phyloP scores from a whole-genome alignment of 73 alveolate genomes.

The Blepharisma stoltei region DNA sequence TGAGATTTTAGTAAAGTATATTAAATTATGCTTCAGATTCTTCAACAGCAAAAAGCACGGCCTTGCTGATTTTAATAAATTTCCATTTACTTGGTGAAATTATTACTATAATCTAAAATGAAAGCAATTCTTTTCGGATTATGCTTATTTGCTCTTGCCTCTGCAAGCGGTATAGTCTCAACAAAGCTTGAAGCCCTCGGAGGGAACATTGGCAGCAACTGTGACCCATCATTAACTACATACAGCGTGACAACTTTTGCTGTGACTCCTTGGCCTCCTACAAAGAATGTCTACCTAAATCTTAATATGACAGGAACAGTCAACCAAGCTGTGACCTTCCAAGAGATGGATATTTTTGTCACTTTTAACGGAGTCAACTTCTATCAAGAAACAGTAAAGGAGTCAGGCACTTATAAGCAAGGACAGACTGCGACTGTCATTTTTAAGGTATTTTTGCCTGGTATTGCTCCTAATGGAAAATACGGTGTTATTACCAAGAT shows the following conservation, averaged over 20 bases:
- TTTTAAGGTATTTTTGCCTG: not conserved
- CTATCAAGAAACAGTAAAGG: not conserved
- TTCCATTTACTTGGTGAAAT: too few relatives aligned
- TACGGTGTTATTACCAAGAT: not conserved
- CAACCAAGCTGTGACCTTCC: not conserved
- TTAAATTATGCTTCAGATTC: too few relatives aligned
- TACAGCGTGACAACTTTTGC: not conserved
- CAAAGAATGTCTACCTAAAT: not conserved
- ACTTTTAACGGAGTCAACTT: not conserved
- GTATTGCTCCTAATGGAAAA: not conserved
- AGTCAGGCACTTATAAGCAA: not conserved
- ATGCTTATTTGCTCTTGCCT: too few relatives aligned
- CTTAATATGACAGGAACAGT: constrained; percentile 14
- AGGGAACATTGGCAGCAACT: not conserved
- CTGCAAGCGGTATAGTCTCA: too few relatives aligned
- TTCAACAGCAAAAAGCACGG: too few relatives aligned
- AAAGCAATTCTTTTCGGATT: too few relatives aligned
- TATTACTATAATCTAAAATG: too few relatives aligned
- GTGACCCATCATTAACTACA: not conserved
- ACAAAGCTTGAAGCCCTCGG: not conserved
- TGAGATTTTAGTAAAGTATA: too few relatives aligned
- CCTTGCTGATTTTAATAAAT: too few relatives aligned
- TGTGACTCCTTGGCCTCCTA: constrained; percentile 30
- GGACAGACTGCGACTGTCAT: not conserved
- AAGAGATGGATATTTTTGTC: not conserved